Base-by-base conservation (phyloP, 2,329 filamentous ascomycete genomes). In the Exophiala sp. region DNA sequence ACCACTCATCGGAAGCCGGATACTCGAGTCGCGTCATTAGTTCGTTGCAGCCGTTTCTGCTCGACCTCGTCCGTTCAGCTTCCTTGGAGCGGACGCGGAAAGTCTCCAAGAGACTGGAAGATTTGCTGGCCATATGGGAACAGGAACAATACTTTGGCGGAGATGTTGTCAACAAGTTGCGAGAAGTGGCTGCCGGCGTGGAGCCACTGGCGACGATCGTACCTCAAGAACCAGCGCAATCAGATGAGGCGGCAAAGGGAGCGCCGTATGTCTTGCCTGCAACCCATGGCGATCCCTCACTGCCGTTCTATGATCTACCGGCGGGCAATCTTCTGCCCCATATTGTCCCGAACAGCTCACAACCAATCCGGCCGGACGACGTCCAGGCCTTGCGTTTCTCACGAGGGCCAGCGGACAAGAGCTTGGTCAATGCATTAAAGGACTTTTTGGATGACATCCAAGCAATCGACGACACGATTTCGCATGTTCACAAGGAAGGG, bases 271-370 rank as follows among this genome's bases (percentile, higher is more conserved):
- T 84, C 22, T 77, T 95, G 66, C 89, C 89, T 16, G 74, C 85
- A 1, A 79, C 78, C 48, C 89, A 95, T 64, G 89, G 89, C 34
- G 86, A 94, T 63, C 69, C 76, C 1, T 77, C 79, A 0, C 81
- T 77, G 2, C 81, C 85, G 0, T 95, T 85, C 79, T 86, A 89
- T 68, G 88, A 95, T 57, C 72, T 94, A 1, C 88, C 88, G 0
- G 88, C 88, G 1, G 85, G 81, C 1, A 91, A 87, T 48, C 83
- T 90, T 73, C 77, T 95, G 40, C 85, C 85, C 3, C 83, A 86
- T 48, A 81, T 95, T 52, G 79, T 85, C 32, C 86, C 84, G 3
- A 85, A 91, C 62, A 88, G 85, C 0, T 81, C 80, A 7, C 76
- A 79, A 43, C 82, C 88, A 5, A 88, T 95, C 70, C 81, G 83